These are phyloP conservation scores for Fusarium algeriense DNA, from an alignment of 2,329 filamentous ascomycete genomes.

Conservation along the genomic window DNA sequence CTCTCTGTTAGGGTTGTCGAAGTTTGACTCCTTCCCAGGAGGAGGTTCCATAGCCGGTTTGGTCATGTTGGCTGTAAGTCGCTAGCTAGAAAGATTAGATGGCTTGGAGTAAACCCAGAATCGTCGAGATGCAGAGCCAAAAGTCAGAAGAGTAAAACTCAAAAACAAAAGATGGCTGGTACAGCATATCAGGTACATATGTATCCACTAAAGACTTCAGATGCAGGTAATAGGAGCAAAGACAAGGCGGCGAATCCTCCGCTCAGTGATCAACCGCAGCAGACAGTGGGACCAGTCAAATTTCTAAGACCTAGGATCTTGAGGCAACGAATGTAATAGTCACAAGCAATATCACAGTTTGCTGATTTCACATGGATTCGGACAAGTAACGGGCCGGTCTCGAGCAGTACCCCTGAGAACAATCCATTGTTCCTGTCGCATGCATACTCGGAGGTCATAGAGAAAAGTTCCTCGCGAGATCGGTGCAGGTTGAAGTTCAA, in stretches of 20 bases:
- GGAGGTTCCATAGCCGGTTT: constrained; percentile 34
- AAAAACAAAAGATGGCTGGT: background rate
- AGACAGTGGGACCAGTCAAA: background rate
- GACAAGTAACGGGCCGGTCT: background rate
- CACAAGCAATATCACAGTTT: background rate
- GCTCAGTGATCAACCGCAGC: background rate
- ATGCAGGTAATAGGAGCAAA: background rate
- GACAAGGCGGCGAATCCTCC: background rate
- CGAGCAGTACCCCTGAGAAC: background rate
- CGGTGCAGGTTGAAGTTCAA: accelerated
- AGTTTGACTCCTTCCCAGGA: constrained; percentile 19
- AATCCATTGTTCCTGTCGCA: background rate
- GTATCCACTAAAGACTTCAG: background rate
- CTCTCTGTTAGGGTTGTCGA: constrained; percentile 24
- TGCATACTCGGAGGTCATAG: background rate
- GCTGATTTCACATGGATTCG: background rate
- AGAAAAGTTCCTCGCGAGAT: background rate
- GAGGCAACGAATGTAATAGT: background rate
- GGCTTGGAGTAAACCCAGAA: background rate
- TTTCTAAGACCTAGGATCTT: background rate
- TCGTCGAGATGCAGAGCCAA: background rate
- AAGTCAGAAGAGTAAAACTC: background rate
- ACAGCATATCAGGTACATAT: background rate
- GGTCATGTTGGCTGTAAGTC: background rate
- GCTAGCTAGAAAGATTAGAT: background rate